Conservation (phyloP, 768 basidiomycete species). For the Saitozyma sp. region DNA sequence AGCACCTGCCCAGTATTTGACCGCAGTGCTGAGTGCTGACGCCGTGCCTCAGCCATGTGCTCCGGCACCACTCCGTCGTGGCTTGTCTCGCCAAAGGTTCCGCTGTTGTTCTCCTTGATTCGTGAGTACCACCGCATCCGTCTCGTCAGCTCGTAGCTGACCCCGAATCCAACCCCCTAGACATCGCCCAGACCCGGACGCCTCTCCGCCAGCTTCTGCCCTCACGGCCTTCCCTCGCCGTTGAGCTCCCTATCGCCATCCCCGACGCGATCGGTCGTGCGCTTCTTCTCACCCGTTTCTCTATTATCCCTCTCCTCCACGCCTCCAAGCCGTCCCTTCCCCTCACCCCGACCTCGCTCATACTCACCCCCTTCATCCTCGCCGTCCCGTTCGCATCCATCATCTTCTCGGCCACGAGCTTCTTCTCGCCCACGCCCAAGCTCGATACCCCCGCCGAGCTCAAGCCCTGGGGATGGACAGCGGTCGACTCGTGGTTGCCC, state of each 20-base stretch:
- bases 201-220: constrained; percentile 64
- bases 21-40: constrained; percentile 4
- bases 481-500: constrained; percentile 81
- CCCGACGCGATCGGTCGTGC: constrained; percentile 79
- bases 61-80: constrained; percentile 65
- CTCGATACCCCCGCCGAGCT: constrained; percentile 79
- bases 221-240: constrained; percentile 58
- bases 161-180: constrained; percentile 14
- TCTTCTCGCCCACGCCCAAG: constrained; percentile 68
- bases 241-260: constrained; percentile 72
- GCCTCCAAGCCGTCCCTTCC: constrained; percentile 61
- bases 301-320: constrained; percentile 64
- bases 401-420: constrained; percentile 58
- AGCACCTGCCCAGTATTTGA: constrained; percentile 7
- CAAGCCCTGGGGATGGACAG: constrained; percentile 78
- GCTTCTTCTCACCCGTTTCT: constrained; percentile 72
- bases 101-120: constrained; percentile 62
- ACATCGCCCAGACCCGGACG: constrained; percentile 44
- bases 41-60: constrained; percentile 26
- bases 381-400: constrained; percentile 61
- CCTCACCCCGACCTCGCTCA: constrained; percentile 72
- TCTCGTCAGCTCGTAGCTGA: not conserved
- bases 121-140: constrained; percentile 56
- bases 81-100: constrained; percentile 69
- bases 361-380: constrained; percentile 77